Evolutionary conservation across 371 early-diverging fungal genomes (phyloP), one percentile per base, ranked within the genome.

Genomic region (Zychaea mexicana): DNA sequence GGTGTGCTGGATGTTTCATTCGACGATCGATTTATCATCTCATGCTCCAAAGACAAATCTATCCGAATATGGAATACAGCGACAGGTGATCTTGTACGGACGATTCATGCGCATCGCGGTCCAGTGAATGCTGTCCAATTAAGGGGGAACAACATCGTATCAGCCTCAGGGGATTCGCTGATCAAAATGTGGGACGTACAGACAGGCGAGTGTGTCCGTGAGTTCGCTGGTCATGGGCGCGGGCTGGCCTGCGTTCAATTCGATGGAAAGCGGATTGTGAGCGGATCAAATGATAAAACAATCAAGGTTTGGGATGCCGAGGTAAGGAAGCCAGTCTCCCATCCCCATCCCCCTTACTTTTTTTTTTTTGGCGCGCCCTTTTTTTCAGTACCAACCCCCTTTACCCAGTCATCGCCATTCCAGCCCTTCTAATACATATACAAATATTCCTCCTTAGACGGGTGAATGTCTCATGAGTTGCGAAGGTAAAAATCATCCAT

Each of bases 221-320:
- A 86, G 60, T 91, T 87, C 70, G 67, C 66, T 6, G 94, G 94
- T 17, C 94, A 93, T 67, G 76, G 82, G 8, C 86, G 96, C 15
- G 98, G 98, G 0, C 74, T 99, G 13, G 95, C 98, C 0, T 97
- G 96, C 70, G 93, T 96, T 32, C 96, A 96, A 64, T 98, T 88
- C 71, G 94, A 95, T 70, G 96, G 96, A 19, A 84, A 88, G 56
- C 78, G 84, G 10, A 92, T 98, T 45, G 94, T 96, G 0, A 94
- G 95, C 15, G 99, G 98, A 8, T 96, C 96, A 15, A 92, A 96
- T 76, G 99, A 99, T 75, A 87, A 89, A 68, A 91, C 96, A 12
- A 94, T 99, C 70, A 89, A 90, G 69, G 79, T 98, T 4, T 99
- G 99, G 99, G 90, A 96, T 68, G 90, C 92, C 1, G 82, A 73